These are phyloP conservation scores for Westerdykella aurantiaca DNA, from an alignment of 2,329 filamentous ascomycete species.

Conservation along the genomic window DNA sequence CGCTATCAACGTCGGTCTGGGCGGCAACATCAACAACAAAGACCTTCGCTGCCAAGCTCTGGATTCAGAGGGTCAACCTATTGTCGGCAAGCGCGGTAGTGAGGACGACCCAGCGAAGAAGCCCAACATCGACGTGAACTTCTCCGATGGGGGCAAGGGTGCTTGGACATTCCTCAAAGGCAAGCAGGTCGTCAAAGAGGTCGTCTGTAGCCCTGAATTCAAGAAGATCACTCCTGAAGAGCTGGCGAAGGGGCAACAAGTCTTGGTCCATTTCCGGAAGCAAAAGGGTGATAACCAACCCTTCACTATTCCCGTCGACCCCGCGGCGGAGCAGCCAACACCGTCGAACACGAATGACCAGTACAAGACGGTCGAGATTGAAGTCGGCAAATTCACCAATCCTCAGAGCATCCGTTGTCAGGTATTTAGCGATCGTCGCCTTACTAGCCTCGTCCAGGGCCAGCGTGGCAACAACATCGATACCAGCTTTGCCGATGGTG, in stretches of 20 bases:
- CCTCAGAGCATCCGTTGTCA: conserved; percentile 13
- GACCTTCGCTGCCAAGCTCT: conserved; percentile 13
- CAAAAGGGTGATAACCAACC: too few species aligned
- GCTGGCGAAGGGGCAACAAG: not conserved
- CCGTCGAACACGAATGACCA: too few species aligned
- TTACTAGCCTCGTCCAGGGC: not conserved
- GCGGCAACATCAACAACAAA: conserved; percentile 5
- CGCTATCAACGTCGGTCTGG: conserved; percentile 9
- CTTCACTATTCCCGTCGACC: too few species aligned
- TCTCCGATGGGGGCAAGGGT: conserved; percentile 11
- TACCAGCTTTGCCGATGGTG: conserved; percentile 11
- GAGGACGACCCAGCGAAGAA: too few species aligned
- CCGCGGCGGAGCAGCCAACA: too few species aligned
- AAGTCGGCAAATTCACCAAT: conserved; percentile 6
- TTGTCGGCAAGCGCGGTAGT: conserved; percentile 8
- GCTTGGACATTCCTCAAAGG: conserved; percentile 9
- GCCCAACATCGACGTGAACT: conserved; percentile 12
- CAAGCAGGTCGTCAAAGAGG: conserved; percentile 5
- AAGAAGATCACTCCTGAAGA: not conserved
- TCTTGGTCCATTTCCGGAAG: too few species aligned
- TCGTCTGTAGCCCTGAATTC: conserved; percentile 14
- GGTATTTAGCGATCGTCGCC: conserved; percentile 2
- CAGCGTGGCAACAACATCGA: conserved; percentile 9
- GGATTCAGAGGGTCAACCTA: conserved; percentile 6
- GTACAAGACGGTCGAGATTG: conserved; percentile 6